Conservation (phyloP, 1,284 basidiomycete genomes). For the Tilletia setariae region DNA sequence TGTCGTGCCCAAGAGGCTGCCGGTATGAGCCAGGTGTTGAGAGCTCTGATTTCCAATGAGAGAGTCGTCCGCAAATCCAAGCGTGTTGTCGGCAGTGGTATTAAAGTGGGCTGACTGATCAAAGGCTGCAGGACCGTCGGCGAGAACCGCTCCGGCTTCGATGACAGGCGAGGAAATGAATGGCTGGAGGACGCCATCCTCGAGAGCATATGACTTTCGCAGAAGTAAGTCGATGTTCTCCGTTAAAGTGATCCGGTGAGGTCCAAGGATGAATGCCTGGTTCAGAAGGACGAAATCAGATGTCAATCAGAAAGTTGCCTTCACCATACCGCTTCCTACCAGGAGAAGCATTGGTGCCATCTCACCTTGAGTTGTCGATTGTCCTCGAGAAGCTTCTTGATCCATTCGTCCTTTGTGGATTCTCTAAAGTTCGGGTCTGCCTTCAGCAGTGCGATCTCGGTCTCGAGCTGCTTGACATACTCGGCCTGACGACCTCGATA, state of each 20-base stretch:
- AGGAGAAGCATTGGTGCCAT: not conserved
- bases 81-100: too few species aligned
- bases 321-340: not conserved
- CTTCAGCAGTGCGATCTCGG: slow-evolving; percentile 4
- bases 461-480: slow-evolving; percentile 12
- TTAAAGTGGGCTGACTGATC: too few species aligned
- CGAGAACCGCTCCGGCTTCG: not conserved
- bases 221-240: slow-evolving; percentile 1
- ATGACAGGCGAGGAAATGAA: not conserved
- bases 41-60: too few species aligned
- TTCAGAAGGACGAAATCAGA: not conserved
- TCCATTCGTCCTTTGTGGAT: not conserved
- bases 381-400: not conserved
- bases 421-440: not conserved
- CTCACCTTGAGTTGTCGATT: slow-evolving; percentile 11
- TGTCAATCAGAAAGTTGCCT: too few species aligned
- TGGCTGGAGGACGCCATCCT: not conserved
- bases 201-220: slow-evolving; percentile 6
- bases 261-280: slow-evolving; percentile 11
- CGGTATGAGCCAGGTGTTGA: too few species aligned
- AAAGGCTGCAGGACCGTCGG: not conserved
- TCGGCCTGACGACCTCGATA: slow-evolving; percentile 11
- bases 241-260: slow-evolving; percentile 9
- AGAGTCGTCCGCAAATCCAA: too few species aligned
- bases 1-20: too few species aligned